Evolutionary conservation across 1,284 basidiomycete genomes (phyloP), one percentile per base, ranked within the genome.

Genomic region (Cryptococcus sp.): DNA sequence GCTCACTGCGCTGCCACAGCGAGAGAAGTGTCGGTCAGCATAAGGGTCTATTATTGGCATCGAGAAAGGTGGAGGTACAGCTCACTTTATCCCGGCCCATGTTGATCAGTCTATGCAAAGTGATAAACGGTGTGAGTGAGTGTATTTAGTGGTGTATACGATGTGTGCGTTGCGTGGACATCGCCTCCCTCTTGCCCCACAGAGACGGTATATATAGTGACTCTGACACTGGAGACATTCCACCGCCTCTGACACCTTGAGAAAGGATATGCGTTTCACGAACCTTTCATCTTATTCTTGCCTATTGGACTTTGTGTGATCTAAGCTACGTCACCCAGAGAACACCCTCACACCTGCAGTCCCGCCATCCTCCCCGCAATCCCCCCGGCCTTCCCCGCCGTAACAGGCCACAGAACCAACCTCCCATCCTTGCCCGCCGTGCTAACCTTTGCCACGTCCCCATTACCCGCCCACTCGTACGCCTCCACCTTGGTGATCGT

Each of bases 341-440:
- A 4, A 9, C 28, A 33, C 28, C 5, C 28, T 33, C 28, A 70
- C 38, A 69, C 59, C 42, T 63, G 60, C 24, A 72, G 52, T 11
- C 56, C 58, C 7, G 54, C 57, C 65, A 71, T 65, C 60, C 59
- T 68, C 13, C 62, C 60, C 9, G 68, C 51, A 36, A 74, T 53
- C 11, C 67, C 65, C 24, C 57, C 60, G 18, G 20, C 50, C 46
- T 40, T 50, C 15, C 43, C 50, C 44, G 56, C 65, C 0, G 63
- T 60, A 16, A 85, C 84, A 60, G 87, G 82, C 91, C 96, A 99
- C 56, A 98, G 82, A 24, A 95, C 92, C 58, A 99, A 79, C 67
- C 87, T 87, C 5, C 96, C 96, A 78, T 98, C 96, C 28, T 94
- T 89, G 9, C 93, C 96, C n/a, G 86, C 87, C 16, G 94, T 97